A percentile compares a stretch with the other conserved stretches of the same genome.
phyloP scores from a whole-genome alignment of 192 early-diverging fungal genomes.

The Funneliformis geosporum region DNA sequence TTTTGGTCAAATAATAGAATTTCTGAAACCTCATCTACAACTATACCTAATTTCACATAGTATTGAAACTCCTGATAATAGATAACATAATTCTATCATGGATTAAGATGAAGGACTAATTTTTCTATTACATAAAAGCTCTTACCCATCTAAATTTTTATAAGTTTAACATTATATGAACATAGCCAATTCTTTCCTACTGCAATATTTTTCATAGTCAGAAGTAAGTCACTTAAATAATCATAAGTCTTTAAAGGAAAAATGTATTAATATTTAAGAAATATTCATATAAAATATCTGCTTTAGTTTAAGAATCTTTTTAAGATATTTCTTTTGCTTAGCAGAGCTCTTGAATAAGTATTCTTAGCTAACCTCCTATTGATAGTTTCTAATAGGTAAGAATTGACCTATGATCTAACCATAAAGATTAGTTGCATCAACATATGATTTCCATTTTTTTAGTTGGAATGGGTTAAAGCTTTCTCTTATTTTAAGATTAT shows the following conservation, averaged over 20 bases:
- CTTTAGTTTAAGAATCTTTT: not conserved
- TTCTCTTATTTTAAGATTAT: not conserved
- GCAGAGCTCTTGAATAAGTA: not conserved
- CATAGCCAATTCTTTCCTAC: no score
- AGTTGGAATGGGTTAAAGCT: no score
- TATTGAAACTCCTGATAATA: no score
- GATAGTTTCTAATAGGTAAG: constrained; percentile 14
- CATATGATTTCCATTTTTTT: not conserved
- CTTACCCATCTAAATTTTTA: not conserved
- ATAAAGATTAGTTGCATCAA: constrained; percentile 12
- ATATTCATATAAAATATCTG: not conserved
- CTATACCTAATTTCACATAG: no score
- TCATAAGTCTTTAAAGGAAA: constrained; percentile 12
- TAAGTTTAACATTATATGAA: not conserved
- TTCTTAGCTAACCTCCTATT: constrained; percentile 7
- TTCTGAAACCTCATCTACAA: no score
- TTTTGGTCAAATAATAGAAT: no score
- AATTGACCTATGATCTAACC: constrained; percentile 2
- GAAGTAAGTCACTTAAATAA: constrained; percentile 7
- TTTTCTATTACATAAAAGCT: constrained; percentile 6
- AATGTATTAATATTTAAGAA: constrained; percentile 13
- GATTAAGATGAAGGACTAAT: not conserved
- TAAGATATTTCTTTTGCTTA: constrained; percentile 13
- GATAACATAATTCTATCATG: no score
- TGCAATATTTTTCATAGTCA: no score